phyloP scores from a whole-genome alignment of 2,329 filamentous ascomycete species.

The Blumeria hordei region DNA sequence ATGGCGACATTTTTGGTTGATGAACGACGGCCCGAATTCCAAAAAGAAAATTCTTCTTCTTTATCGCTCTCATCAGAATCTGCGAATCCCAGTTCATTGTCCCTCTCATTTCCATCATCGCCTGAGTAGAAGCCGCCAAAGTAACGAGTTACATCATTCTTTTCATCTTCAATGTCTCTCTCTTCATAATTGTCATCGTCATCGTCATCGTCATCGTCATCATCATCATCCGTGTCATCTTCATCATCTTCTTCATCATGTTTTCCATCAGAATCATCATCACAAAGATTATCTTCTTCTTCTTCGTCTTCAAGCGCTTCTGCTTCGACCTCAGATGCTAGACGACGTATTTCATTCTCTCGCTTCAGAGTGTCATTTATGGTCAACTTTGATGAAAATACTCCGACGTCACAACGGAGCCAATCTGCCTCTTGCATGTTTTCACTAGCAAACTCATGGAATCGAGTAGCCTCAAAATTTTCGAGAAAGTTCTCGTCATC shows the following conservation, averaged over 20 bases:
- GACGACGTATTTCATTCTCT: slow-evolving; percentile 65
- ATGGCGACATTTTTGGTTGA: slow-evolving; percentile 10
- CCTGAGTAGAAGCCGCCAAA: not conserved
- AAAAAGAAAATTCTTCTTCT: slow-evolving; percentile 40
- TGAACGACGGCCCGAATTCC: slow-evolving; percentile 22
- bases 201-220: slow-evolving; percentile 36
- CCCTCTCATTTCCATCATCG: slow-evolving; percentile 16
- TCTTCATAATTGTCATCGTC: slow-evolving; percentile 38
- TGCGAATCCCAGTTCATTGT: slow-evolving; percentile 3
- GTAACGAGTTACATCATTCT: slow-evolving; percentile 16
- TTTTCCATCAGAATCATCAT: slow-evolving; percentile 22
- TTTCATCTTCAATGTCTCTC: too few species aligned
- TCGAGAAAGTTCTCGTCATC: slow-evolving; percentile 12
- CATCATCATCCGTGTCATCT: slow-evolving; percentile 34
- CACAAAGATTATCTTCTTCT: slow-evolving; percentile 20
- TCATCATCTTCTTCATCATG: slow-evolving; percentile 41
- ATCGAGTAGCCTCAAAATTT: slow-evolving; percentile 31
- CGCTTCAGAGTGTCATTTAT: slow-evolving; percentile 75
- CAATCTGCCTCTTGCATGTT: slow-evolving; percentile 70
- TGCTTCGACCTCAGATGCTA: slow-evolving; percentile 77
- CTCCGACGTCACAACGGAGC: slow-evolving; percentile 41
- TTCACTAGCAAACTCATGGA: slow-evolving; percentile 82
- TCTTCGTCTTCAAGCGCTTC: slow-evolving; percentile 62
- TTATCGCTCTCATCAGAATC: slow-evolving; percentile 41
- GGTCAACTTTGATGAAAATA: slow-evolving; percentile 43